Evolutionary conservation across 345 rosid species (phyloP), one percentile per base, ranked within the genome.

Genomic region (Syzygium oleosum): DNA sequence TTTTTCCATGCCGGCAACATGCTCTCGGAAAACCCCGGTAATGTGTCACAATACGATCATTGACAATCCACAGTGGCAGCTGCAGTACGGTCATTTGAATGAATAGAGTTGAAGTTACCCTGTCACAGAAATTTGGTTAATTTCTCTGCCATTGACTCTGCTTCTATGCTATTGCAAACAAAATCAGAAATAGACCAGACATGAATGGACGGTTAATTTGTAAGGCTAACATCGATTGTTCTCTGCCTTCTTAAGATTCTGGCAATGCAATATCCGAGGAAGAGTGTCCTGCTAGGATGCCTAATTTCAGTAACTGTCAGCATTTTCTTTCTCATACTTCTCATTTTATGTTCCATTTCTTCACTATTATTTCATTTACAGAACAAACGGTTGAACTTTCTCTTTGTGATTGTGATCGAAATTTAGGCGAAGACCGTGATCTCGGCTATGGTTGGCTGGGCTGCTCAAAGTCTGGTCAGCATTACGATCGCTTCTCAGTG

Each of bases 251-350:
- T 58, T 25, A 58, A 58, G 91, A 85, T 89, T 85, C 68, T 87
- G 89, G 91, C 89, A 7, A 89, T 61, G 91, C 91, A 88, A 58
- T 85, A 89, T 73, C 91, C 89, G 12, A 85, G 89, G 89, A 89
- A 73, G 79, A 73, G 77, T 55, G 88, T 90, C 27, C 51, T 90
- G 34, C 85, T 84, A 22, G 91, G 91, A 25, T 90, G 91, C 85
- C 87, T 90, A 23, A 49, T 77, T n/a, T 84, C 89, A 27, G 86
- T 88, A 58, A 86, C 78, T 55, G 89, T 90, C 65, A 84, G 91
- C 31, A 58, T 86, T 12, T 56, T 58, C 63, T 25, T 58, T 58
- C 65, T 58, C 65, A 58, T 58, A 25, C 65, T 58, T 58, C 31
- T 12, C 65, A 25, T 85, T 59, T 52, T 63, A 27, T 22, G 31